Evolutionary conservation across 768 basidiomycete genomes (phyloP), one percentile per base, ranked within the genome.

Genomic region (Boletus fagicola): DNA sequence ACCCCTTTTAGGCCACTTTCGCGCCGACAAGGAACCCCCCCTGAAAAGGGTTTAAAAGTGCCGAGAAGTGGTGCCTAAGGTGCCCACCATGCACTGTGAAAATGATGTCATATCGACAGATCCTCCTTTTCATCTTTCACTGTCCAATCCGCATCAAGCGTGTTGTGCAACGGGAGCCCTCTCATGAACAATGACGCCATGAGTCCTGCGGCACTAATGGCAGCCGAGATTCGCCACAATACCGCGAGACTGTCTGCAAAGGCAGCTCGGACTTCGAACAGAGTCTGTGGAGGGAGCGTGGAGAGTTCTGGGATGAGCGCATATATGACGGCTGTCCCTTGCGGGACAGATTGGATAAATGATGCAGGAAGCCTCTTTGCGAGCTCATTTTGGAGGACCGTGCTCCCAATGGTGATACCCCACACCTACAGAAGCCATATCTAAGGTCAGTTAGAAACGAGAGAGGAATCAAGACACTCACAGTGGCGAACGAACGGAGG

Each of bases 301-400:
- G 57, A 51, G 20, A 83, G 77, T n/a, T 64, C 49, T 1, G 81
- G 80, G 49, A 84, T 82, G 28, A 76, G 72, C 0, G 78, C 69
- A 61, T 78, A 82, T 16, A 76, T 70, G 51, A 83, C 68, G 43
- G 78, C 74, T 20, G 70, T 68, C 16, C 76, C 77, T 18, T 64
- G 53, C 0, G 75, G 73, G 57, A 80, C 68, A 28, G 67, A 64
- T 1, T 62, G 44, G 10, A 72, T 38, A 55, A 81, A 81, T 0
- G 60, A 69, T 0, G 49, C 42, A 0, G 83, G 82, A 0, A 85
- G 76, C 4, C 63, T 64, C 33, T 65, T 69, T 5, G 64, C 64
- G 13, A 85, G 75, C 51, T 77, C 56, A 62, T 83, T 85, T 60
- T 81, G 78, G 2, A 85, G 72, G 44, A 84, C 72, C 0, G 78